Evolutionary conservation across 2,329 filamentous ascomycete genomes (phyloP).

Genomic region (Tolypocladium cylindrosporum): DNA sequence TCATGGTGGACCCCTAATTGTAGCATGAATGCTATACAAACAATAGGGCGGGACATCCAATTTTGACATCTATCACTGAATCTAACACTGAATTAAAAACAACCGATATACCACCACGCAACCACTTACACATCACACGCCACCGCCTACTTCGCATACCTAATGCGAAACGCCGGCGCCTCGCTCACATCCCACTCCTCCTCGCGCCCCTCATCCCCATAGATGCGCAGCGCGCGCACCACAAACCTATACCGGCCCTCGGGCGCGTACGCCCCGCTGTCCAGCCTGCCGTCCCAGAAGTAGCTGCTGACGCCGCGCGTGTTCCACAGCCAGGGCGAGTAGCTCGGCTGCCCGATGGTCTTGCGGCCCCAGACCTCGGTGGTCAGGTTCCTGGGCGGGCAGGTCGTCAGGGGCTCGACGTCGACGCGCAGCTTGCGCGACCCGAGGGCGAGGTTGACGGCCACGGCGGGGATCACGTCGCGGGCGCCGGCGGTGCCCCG

Average conservation of each 20-base stretch:
- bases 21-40: too few species aligned
- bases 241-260: conserved; percentile 39
- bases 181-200: conserved; percentile 37
- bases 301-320: conserved; percentile 13
- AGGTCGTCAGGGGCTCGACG: conserved; percentile 26
- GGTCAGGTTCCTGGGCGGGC: too few species aligned
- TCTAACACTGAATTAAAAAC: too few species aligned
- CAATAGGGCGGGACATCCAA: too few species aligned
- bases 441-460: conserved; percentile 33
- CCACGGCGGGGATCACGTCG: conserved; percentile 26
- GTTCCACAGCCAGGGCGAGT: conserved; percentile 14
- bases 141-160: conserved; percentile 12
- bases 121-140: too few species aligned
- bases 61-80: too few species aligned
- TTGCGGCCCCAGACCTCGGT: too few species aligned
- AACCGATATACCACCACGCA: too few species aligned
- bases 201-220: conserved; percentile 29
- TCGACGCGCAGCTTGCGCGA: conserved; percentile 32
- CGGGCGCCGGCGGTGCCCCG: conserved; percentile 14
- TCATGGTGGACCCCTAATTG: too few species aligned
- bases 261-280: conserved; percentile 35
- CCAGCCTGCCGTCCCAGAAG: conserved; percentile 36
- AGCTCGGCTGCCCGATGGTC: too few species aligned
- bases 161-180: conserved; percentile 31
- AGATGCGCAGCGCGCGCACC: conserved; percentile 38